phyloP scores from a whole-genome alignment of 371 early-diverging fungal species.

The Rhizopus microsporus region DNA sequence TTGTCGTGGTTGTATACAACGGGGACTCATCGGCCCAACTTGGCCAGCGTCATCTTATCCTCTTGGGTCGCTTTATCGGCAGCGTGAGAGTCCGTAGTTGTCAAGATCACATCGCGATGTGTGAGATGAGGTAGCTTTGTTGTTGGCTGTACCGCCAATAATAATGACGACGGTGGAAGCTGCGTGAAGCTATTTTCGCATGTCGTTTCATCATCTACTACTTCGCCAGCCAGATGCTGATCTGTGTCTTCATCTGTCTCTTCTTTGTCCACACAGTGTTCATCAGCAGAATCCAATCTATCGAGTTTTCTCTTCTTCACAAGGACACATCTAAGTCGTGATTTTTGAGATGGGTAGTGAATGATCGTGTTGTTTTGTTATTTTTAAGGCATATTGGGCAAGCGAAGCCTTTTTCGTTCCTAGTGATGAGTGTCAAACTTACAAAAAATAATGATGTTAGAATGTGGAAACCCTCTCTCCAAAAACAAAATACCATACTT shows the following conservation, averaged over 20 bases:
- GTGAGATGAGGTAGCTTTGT: conserved; percentile 1
- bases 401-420: conserved; percentile 15
- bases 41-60: conserved; percentile 11
- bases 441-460: conserved; percentile 16
- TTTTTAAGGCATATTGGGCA: conserved; percentile 19
- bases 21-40: conserved; percentile 11
- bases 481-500: conserved; percentile 16
- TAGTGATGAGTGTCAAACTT: conserved; percentile 16
- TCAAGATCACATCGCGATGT: conserved; percentile 13
- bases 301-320: conserved; percentile 7
- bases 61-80: conserved; percentile 13
- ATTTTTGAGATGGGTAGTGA: conserved; percentile 11
- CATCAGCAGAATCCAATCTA: conserved; percentile 12
- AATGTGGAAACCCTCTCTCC: neutral
- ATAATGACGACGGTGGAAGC: conserved; percentile 1
- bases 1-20: conserved; percentile 10
- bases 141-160: neutral
- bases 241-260: conserved; percentile 16
- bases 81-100: conserved; percentile 7
- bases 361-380: conserved; percentile 16
- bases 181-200: conserved; percentile 1
- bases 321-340: conserved; percentile 12
- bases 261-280: conserved; percentile 19
- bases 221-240: conserved; percentile 15
- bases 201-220: neutral